Base-by-base conservation (phyloP, 2,329 filamentous ascomycete genomes). In the Pezicula carpinea region DNA sequence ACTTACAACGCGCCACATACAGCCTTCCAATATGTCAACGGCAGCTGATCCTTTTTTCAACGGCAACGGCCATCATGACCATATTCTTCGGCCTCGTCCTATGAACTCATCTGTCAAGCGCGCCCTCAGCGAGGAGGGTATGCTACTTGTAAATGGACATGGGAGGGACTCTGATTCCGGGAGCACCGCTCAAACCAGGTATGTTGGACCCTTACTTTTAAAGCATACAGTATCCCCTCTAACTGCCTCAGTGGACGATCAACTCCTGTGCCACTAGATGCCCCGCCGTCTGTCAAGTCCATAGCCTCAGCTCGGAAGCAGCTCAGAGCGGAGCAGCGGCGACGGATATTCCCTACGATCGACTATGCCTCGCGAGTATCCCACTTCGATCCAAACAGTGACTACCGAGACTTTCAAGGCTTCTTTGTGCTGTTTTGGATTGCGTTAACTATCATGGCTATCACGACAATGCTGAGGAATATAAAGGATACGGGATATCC, bases 371-470 rank as follows among this genome's bases (percentile, higher is more conserved):
- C 87, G 50, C 86, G 93, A 48, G 85, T 97, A 18, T 97, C 92
- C 15, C 92, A 99, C 69, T 96, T 99, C 64, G 93, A 99, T 63
- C 90, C 91, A 0, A 78, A 81, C 42, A 95, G 88, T 67, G 90
- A 96, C 61, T 91, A 97, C 66, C 83, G 83, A 61, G 90, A 99
- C 68, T 99, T 99, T 66, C 83, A 89, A 59, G 93, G 93, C 63
- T 99, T 99, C 77, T 99, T 96, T 71, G 89, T 93, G 45, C 79
- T 99, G 32, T 99, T 99, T 71, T 99, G 93, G 93, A 92, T 99
- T 55, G 89, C 89, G 8, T 75, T 99, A 50, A 89, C 88, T 57
- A 95, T 99, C 66, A 96, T 99, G 91, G 89, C 91, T 59, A 85
- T 96, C 53, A 97, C 92, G 3, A 88, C 88, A n/a, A 89, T 90